A percentile compares a stretch with the other conserved stretches of the same genome.
phyloP scores from a whole-genome alignment of 2,329 filamentous ascomycete genomes.

The Trichoderma hamatum region DNA sequence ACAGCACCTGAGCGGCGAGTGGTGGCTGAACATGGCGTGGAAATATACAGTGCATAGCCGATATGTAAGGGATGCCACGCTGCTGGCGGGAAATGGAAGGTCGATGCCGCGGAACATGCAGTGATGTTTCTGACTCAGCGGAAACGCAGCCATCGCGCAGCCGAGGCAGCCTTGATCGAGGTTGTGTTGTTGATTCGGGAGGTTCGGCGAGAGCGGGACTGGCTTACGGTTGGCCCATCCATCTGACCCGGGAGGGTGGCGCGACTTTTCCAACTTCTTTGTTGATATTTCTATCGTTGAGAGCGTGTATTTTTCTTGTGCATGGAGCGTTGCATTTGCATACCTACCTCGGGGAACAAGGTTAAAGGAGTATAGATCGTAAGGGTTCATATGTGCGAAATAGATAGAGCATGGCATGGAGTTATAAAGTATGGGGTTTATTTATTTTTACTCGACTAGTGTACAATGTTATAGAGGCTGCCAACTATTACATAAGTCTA shows the following conservation, averaged over 20 bases:
- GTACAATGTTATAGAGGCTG: neutral
- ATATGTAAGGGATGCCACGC: constrained; percentile 19
- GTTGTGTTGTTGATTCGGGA: constrained; percentile 1
- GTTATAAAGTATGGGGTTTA: neutral
- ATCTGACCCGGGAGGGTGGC: constrained; percentile 3
- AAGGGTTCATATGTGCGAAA: neutral
- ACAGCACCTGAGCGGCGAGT: constrained; percentile 34
- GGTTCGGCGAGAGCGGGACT: constrained; percentile 11
- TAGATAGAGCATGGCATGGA: neutral
- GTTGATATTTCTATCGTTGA: too few species aligned
- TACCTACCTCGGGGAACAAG: neutral
- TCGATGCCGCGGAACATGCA: neutral
- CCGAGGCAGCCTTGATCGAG: neutral
- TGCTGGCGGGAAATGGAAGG: constrained; percentile 15
- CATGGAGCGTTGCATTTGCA: neutral
- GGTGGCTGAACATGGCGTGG: constrained; percentile 38
- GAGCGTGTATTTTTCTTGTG: neutral
- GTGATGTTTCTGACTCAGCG: neutral
- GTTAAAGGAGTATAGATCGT: neutral
- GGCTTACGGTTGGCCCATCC: neutral
- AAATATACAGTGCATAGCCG: constrained; percentile 31
- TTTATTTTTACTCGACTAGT: neutral
- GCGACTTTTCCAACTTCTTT: neutral
- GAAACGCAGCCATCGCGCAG: neutral
- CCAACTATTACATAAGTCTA: neutral